Base-by-base conservation (phyloP, 768 basidiomycete genomes). In the Tricholomella constricta region DNA sequence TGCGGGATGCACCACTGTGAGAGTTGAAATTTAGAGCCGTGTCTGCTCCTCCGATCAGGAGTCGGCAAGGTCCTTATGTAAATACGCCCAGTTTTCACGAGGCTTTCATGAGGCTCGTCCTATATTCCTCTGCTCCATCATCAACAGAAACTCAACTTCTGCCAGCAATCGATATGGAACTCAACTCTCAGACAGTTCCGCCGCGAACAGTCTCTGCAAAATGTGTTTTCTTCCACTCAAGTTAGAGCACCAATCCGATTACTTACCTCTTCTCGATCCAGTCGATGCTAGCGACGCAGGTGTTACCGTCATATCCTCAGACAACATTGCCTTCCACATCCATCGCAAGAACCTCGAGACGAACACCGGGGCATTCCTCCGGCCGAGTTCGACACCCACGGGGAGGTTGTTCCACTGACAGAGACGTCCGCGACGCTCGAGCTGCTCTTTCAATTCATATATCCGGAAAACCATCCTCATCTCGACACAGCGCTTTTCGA, bases 381-480 rank as follows among this genome's bases (percentile, higher is more conserved):
- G 6, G 20, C 25, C 0, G 54, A 11, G 26, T 27, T 35, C 20
- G 19, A 9, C 6, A 3, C 31, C 2, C 15, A 15, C 5, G 43
- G 17, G 2, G 49, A 51, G 4, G 25, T 15, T 1, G 54, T 52
- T 2, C 7, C 14, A 7, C 35, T 56, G 12, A 45, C 34, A 12
- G 49, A 56, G 42, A 27, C 42, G 14, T 17, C 50, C 0, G 31
- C 23, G 4, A 52, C 51, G 9, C 51, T 56, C n/a, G 55, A 56
- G 29, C 20, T 52, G 15, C 25, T 56, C 10, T 56, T 56, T 35
- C 29, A 44, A 22, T 56, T 52, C 11, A 41, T 56, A 6, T 52
- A 56, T 32, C 55, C 55, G 0, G 2, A 14, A 11, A 26, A 29
- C 1, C 50, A 52, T n/a, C 55, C 55, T n/a, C 20, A 50, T 1